Evolutionary conservation across 495 filamentous ascomycete species (phyloP), one percentile per base, ranked within the genome.

Genomic region (Sphaerosporella brunnea): DNA sequence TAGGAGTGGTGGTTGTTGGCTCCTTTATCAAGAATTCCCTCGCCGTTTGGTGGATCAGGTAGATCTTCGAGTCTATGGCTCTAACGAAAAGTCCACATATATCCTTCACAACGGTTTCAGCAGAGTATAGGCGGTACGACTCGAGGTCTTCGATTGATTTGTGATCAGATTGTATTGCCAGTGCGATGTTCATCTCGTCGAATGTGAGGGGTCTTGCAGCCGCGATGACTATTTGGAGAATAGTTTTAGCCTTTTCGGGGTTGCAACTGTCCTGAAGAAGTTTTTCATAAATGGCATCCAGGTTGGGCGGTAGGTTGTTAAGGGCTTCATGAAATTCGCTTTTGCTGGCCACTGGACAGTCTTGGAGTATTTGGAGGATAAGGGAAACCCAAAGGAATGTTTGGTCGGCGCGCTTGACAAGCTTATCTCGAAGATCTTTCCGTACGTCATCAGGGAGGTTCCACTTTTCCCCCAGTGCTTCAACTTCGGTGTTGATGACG

Each of bases 11-110:
- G 16, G 35, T 18, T 8, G 16, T n/a, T 35, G 42, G 15, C 11
- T 24, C 42, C 21, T 45, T 34, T 8, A 30, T 49, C 11, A 68
- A 56, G 23, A 68, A 70, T 42, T 68, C 65, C 47, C 53, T 61
- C 23, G 64, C 65, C 19, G 65, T 69, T 28, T 67, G 61, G 48
- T 70, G 66, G 36, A 70, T 59, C 18, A 68, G 62, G 23, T 37
- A 65, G 9, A 69, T n/a, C 46, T 60, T 63, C 19, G 35, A 41
- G 38, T 66, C 59, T 26, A 59, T 32, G 15, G 66, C 51, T 24
- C 24, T 60, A 13, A 70, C 50, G 38, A 70, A 65, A 1, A 63
- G 50, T 7, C 65, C 65, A 45, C 64, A 68, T 21, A 62, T 53
- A 36, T 62, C 53, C 54, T 56, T 49, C 3, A 66, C 53, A 0